Conservation (phyloP, 2,329 filamentous ascomycete species). For the Botrytis pseudocinerea region DNA sequence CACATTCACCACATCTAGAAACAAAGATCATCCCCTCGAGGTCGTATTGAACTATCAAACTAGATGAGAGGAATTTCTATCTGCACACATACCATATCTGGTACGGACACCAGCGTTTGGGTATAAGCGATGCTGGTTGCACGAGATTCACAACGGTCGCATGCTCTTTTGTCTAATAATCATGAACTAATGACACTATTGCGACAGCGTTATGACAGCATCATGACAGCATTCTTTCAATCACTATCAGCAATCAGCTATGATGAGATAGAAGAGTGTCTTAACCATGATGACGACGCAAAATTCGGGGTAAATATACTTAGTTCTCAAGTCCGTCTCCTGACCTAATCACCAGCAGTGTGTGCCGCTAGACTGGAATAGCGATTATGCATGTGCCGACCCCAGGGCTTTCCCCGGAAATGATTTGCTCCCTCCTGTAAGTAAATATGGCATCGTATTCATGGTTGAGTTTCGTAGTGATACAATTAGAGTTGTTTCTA, state of each 20-base stretch:
- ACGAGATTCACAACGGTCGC: constrained; percentile 9
- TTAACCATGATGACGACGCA: not conserved
- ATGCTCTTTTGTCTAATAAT: not conserved
- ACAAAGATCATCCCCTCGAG: constrained; percentile 1
- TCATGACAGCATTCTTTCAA: not conserved
- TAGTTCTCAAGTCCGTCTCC: constrained; percentile 1
- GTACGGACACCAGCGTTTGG: not conserved
- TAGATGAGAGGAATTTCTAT: not conserved
- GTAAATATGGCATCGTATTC: not conserved
- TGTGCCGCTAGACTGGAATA: not conserved
- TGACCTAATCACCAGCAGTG: constrained; percentile 13
- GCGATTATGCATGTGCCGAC: not conserved
- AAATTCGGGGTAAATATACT: constrained; percentile 2
- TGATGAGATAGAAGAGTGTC: not conserved
- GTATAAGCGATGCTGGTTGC: constrained; percentile 3
- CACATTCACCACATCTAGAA: not conserved
- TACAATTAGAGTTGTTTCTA: not conserved
- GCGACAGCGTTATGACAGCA: not conserved
- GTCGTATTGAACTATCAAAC: not conserved
- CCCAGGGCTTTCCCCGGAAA: not conserved
- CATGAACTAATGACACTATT: not conserved
- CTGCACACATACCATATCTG: not conserved
- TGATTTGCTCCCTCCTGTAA: not conserved
- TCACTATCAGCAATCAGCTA: not conserved
- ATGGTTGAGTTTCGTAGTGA: not conserved